These are phyloP conservation scores for Colletotrichum magnum DNA, from an alignment of 2,329 filamentous ascomycete species.

Conservation along the genomic window DNA sequence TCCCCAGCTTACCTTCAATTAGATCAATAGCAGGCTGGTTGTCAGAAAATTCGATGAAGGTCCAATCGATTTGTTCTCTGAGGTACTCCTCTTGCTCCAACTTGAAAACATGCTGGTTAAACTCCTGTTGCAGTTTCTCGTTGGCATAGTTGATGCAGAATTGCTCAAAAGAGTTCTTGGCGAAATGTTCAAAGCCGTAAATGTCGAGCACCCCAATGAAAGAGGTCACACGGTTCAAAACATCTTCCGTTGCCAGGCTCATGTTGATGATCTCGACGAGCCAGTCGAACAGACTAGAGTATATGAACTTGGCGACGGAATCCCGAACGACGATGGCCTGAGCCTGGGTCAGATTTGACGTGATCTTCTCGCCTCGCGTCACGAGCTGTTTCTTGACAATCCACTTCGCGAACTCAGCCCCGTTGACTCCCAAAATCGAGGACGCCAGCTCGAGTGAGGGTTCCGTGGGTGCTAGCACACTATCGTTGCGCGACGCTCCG, in stretches of 20 bases:
- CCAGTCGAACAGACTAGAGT: constrained; percentile 99
- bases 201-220: constrained; percentile 99
- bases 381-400: constrained; percentile 99
- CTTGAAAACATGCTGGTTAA: constrained; percentile 99
- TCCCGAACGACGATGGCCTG: constrained; percentile 96
- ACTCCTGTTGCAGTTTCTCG: constrained; percentile 98
- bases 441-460: constrained; percentile 87
- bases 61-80: constrained; percentile 97
- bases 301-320: constrained; percentile 98
- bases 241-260: constrained; percentile 89
- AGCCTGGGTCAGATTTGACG: constrained; percentile 92
- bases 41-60: constrained; percentile 99
- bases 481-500: constrained; percentile 89
- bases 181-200: constrained; percentile 99
- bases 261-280: constrained; percentile 96
- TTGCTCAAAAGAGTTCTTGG: constrained; percentile 99
- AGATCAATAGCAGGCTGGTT: constrained; percentile 99
- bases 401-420: constrained; percentile 93
- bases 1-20: constrained; percentile 96
- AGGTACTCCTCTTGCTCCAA: constrained; percentile 98
- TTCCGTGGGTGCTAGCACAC: constrained; percentile 84
- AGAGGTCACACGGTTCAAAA: constrained; percentile 83
- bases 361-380: constrained; percentile 97
- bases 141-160: constrained; percentile 99
- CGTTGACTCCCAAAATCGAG: constrained; percentile 88